A percentile compares a stretch with the other conserved stretches of the same genome.
phyloP scores from a whole-genome alignment of 441 rosid species.

The Codiaeum variegatum region DNA sequence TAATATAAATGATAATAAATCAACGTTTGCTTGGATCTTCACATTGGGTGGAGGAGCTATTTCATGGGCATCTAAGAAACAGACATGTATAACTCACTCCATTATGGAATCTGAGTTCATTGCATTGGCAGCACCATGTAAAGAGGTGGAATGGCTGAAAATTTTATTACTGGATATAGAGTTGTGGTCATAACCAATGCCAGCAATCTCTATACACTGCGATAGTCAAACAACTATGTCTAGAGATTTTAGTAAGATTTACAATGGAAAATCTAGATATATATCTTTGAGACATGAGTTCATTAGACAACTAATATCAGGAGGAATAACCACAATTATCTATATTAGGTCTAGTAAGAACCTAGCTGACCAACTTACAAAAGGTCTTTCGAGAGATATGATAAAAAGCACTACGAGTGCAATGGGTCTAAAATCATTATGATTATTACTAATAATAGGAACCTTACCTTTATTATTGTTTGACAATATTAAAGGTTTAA shows the following conservation, averaged over 20 bases:
- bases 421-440: background rate
- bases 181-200: background rate
- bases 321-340: background rate
- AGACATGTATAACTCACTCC: too few species aligned
- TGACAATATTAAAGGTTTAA: too few species aligned
- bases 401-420: background rate
- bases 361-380: background rate
- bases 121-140: too few species aligned
- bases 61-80: too few species aligned
- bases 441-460: background rate
- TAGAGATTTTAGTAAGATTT: background rate
- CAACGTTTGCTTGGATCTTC: too few species aligned
- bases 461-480: too few species aligned
- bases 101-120: too few species aligned
- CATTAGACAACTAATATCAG: background rate
- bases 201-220: background rate
- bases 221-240: background rate
- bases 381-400: background rate
- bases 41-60: too few species aligned
- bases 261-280: background rate
- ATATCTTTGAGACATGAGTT: background rate
- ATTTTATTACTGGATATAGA: background rate
- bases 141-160: background rate
- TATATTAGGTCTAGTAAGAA: background rate
- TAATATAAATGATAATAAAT: too few species aligned